These are phyloP conservation scores for Westerdykella ornata DNA, from an alignment of 2,329 filamentous ascomycete genomes.

Conservation along the genomic window DNA sequence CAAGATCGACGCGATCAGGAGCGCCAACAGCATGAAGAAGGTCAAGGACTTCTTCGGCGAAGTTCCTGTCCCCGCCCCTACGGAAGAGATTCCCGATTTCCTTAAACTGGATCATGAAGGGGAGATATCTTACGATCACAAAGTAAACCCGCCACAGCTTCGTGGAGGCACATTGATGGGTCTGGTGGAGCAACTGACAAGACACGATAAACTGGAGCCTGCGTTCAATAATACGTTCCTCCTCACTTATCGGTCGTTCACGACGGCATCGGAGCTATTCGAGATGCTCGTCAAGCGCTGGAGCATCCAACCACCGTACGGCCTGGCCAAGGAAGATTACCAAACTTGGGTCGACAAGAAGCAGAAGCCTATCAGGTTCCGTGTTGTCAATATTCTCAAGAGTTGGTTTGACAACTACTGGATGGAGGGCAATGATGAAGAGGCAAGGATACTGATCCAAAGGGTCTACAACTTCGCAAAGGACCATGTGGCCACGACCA, in stretches of 20 bases:
- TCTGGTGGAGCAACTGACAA: slow-evolving; percentile 87
- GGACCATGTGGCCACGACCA: slow-evolving; percentile 86
- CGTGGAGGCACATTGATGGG: slow-evolving; percentile 85
- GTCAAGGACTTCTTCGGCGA: slow-evolving; percentile 49
- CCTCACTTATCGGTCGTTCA: slow-evolving; percentile 93
- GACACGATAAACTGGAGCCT: slow-evolving; percentile 91
- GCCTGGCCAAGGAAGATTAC: slow-evolving; percentile 66
- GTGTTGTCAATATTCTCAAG: slow-evolving; percentile 95
- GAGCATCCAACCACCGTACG: slow-evolving; percentile 83
- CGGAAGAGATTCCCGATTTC: slow-evolving; percentile 77
- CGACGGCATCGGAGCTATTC: slow-evolving; percentile 81
- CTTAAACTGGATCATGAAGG: slow-evolving; percentile 79
- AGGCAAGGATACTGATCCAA: slow-evolving; percentile 76
- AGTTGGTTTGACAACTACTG: slow-evolving; percentile 98
- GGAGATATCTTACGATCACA: slow-evolving; percentile 84
- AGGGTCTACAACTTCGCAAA: slow-evolving; percentile 86
- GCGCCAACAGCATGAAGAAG: slow-evolving; percentile 43
- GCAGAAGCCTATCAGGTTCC: slow-evolving; percentile 90
- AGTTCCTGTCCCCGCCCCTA: slow-evolving; percentile 42
- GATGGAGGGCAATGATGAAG: slow-evolving; percentile 90
- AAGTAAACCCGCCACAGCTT: slow-evolving; percentile 65
- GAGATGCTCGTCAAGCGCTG: slow-evolving; percentile 88
- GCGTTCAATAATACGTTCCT: slow-evolving; percentile 98
- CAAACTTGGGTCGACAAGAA: slow-evolving; percentile 89
- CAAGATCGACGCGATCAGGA: slow-evolving; percentile 32